Evolutionary conservation across 2,329 filamentous ascomycete species (phyloP).

Genomic region (Taxawa tesnikishii): DNA sequence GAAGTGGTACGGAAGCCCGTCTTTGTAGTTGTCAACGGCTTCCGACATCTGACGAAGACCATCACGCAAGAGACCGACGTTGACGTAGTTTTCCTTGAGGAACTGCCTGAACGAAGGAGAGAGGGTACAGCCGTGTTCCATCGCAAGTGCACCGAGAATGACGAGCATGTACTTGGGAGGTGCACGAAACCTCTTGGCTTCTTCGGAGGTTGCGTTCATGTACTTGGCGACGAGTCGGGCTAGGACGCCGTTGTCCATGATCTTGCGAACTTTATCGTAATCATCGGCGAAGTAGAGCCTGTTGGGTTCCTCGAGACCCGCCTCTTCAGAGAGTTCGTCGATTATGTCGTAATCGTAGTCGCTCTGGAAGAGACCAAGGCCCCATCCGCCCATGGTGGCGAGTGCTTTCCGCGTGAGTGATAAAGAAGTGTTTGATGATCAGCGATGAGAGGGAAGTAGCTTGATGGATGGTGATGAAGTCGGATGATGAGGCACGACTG

Average conservation of each 20-base stretch:
- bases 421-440: too few relatives aligned
- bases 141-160: constrained; percentile 1
- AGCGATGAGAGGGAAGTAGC: too few relatives aligned
- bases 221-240: neutral
- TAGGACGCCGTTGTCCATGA: constrained; percentile 1
- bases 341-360: constrained; percentile 6
- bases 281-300: neutral
- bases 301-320: neutral
- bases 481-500: too few relatives aligned
- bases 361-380: constrained; percentile 5
- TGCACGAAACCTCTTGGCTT: neutral
- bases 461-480: too few relatives aligned
- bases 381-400: constrained; percentile 1
- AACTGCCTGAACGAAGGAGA: neutral
- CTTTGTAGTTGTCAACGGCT: neutral
- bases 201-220: neutral
- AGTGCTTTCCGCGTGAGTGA: too few relatives aligned
- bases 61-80: constrained; percentile 1
- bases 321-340: constrained; percentile 1
- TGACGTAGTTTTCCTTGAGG: neutral
- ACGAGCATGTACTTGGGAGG: constrained; percentile 1
- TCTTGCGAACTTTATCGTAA: neutral
- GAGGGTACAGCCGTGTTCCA: constrained; percentile 1
- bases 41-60: neutral
- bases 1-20: constrained; percentile 2